Evolutionary conservation across 306 rosid species (phyloP).

Genomic region (Hippophae rhamnoides): DNA sequence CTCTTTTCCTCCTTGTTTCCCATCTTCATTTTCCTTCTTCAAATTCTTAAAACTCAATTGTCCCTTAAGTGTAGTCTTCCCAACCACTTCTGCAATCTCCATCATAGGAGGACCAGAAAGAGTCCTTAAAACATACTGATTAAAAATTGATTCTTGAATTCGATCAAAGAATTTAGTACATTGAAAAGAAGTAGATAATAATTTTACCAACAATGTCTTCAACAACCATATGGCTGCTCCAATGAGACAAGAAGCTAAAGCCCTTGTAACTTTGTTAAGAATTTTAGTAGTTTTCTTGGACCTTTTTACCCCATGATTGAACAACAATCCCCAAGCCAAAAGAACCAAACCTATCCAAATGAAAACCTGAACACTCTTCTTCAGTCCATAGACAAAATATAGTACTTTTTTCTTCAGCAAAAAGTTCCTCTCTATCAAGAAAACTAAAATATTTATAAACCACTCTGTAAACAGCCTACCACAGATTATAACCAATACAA

Average conservation of each 20-base stretch:
- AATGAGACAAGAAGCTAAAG: conserved; percentile 50
- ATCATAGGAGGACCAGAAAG: conserved; percentile 74
- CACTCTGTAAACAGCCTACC: conserved; percentile 67
- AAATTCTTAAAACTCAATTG: conserved; percentile 44
- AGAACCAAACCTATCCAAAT: conserved; percentile 66
- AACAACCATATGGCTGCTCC: conserved; percentile 60
- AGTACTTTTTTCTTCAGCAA: conserved; percentile 65
- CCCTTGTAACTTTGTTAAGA: conserved; percentile 46
- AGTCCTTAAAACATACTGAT: conserved; percentile 58
- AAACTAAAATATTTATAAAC: conserved; percentile 52
- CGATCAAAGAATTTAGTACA: conserved; percentile 69
- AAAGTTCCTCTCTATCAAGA: conserved; percentile 59
- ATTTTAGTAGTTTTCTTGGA: conserved; percentile 25
- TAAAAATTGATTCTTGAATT: conserved; percentile 76
- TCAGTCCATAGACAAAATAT: conserved; percentile 71
- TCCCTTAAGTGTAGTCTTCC: conserved; percentile 28
- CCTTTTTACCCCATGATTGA: conserved; percentile 38
- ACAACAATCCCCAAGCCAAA: conserved; percentile 54
- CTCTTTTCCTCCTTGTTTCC: conserved; percentile 35
- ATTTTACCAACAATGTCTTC: conserved; percentile 55
- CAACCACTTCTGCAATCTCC: conserved; percentile 43
- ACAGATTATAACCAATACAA: conserved; percentile 49
- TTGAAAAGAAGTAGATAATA: conserved; percentile 59
- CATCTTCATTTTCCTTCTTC: conserved; percentile 22
- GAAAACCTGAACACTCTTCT: conserved; percentile 59